Base-by-base conservation (phyloP, 768 basidiomycete species). In the Amanita muscaria region DNA sequence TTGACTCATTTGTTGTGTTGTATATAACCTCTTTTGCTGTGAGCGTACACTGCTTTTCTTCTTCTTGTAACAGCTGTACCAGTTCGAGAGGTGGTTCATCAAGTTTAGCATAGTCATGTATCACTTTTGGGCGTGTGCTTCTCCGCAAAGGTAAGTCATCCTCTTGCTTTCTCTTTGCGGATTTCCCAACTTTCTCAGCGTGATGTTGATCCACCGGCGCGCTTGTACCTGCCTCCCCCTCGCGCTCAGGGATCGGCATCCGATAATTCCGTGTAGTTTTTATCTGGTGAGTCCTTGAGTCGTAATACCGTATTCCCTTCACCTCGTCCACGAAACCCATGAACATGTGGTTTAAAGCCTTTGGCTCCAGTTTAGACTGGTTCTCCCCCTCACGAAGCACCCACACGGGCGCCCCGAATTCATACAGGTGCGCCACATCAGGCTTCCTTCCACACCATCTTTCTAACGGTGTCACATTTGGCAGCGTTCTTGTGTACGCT, bases 361-460 rank as follows among this genome's bases (percentile, higher is more conserved):
- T 36, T 4, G 34, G 5, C 3, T 36, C n/a, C 18, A 36, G 4
- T 18, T 36, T 18, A 4, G 34, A 18, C 4, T 16, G 8, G 4
- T 36, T 36, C 15, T 36, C 7, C 5, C 34, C 34, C 18, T 36
- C 7, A 19, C n/a, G 5, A 2, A 36, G 18, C 4, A 36, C 34
- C 2, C 2, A 8, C 16, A 40, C 12, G 3, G 38, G 23, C 5
- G n/a, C 9, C 4, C 64, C 61, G 35, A 60, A 60, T n/a, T n/a
- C n/a, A n/a, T 5, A 37, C 18, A 61, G 47, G 33, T 61, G 57
- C 11, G 51, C 37, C 8, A 63, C 47, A 24, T 61, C 50, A 1
- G 56, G 60, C 29, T 56, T 58, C 11, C 31, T 29, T 7, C 43
- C 40, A 12, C 35, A 44, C 51, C 53, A 57, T 0, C 24, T 15